Conservation (phyloP, 2,329 filamentous ascomycete genomes). For the Aureobasidium sp. region DNA sequence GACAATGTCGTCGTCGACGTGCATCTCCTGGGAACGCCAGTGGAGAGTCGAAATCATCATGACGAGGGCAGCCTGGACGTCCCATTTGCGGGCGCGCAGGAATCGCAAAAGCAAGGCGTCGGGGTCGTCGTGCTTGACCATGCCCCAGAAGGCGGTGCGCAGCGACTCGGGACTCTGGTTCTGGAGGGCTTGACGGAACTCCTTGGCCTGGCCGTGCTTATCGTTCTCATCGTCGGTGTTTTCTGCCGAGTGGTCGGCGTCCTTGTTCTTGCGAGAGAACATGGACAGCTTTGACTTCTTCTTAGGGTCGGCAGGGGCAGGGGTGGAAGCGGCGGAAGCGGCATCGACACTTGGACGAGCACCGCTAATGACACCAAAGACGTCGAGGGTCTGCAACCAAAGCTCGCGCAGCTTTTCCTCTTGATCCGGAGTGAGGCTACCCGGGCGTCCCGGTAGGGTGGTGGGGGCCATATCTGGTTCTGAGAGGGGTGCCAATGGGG, state of each 20-base stretch:
- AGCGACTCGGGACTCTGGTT: slow-evolving; percentile 72
- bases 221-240: slow-evolving; percentile 55
- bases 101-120: slow-evolving; percentile 79
- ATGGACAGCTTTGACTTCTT: slow-evolving; percentile 68
- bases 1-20: slow-evolving; percentile 87
- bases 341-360: slow-evolving; percentile 22
- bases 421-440: slow-evolving; percentile 83
- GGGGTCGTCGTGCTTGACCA: slow-evolving; percentile 93
- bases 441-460: slow-evolving; percentile 63
- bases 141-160: slow-evolving; percentile 76
- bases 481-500: neutral
- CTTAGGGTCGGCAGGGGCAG: slow-evolving; percentile 26
- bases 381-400: slow-evolving; percentile 68
- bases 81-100: slow-evolving; percentile 88
- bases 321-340: slow-evolving; percentile 17
- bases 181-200: slow-evolving; percentile 74
- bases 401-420: slow-evolving; percentile 82
- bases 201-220: slow-evolving; percentile 86
- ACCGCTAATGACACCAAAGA: slow-evolving; percentile 56
- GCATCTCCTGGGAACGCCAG: slow-evolving; percentile 77
- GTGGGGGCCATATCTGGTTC: slow-evolving; percentile 32
- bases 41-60: slow-evolving; percentile 94
- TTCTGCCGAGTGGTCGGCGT: slow-evolving; percentile 23
- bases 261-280: slow-evolving; percentile 55
- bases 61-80: slow-evolving; percentile 82